phyloP scores from a whole-genome alignment of 371 early-diverging fungal genomes.

The Gilbertella persicaria region DNA sequence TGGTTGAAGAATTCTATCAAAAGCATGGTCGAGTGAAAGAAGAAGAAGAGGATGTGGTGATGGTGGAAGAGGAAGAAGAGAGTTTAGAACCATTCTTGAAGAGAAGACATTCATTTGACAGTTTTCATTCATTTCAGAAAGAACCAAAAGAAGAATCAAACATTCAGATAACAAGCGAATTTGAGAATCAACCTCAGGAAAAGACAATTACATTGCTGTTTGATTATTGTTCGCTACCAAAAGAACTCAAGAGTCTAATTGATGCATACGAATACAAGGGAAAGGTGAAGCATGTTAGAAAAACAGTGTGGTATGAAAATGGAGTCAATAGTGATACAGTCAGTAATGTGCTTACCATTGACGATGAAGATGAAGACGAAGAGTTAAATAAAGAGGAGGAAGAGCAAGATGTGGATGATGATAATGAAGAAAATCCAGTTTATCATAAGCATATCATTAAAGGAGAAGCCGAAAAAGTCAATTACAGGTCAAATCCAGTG shows the following conservation, averaged over 20 bases:
- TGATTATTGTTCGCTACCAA: constrained; percentile 37
- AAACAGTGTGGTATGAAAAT: constrained; percentile 6
- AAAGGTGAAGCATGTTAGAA: constrained; percentile 12
- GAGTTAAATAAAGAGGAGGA: constrained; percentile 16
- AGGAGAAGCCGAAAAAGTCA: not conserved
- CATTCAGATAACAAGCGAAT: not conserved
- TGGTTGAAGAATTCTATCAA: constrained; percentile 14
- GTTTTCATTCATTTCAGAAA: constrained; percentile 2
- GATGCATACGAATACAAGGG: constrained; percentile 21
- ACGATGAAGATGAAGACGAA: constrained; percentile 25
- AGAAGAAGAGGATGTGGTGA: too few relatives aligned
- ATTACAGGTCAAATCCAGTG: constrained; percentile 6
- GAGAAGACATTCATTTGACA: constrained; percentile 25
- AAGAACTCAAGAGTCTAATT: constrained; percentile 25
- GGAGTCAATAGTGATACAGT: constrained; percentile 6
- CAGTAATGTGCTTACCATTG: not conserved
- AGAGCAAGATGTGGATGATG: constrained; percentile 12
- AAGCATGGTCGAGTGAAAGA: not conserved
- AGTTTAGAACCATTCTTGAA: not conserved
- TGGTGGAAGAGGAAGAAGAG: too few relatives aligned
- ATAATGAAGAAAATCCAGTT: constrained; percentile 5
- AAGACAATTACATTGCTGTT: constrained; percentile 16
- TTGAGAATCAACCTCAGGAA: constrained; percentile 3
- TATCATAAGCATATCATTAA: constrained; percentile 7
- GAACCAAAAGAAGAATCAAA: not conserved